phyloP scores from a whole-genome alignment of 108 stramenopile species.

The Nitzschia sp. region DNA sequence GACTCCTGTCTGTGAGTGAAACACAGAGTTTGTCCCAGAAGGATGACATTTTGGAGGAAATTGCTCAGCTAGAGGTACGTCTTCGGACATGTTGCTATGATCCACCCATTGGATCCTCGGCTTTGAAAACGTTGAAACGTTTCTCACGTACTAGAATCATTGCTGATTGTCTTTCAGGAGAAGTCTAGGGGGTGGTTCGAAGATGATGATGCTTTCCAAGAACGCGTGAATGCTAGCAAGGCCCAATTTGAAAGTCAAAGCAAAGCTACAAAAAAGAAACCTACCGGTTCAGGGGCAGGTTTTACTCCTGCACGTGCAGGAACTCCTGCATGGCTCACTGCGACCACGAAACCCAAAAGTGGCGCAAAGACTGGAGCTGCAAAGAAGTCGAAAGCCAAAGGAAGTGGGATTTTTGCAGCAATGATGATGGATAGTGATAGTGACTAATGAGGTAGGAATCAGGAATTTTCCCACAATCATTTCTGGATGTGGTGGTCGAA shows the following conservation, averaged over 20 bases:
- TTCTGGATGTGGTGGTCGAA: too few relatives aligned
- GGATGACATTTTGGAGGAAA: conserved; percentile 72
- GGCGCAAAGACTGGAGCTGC: conserved; percentile 13
- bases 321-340: conserved; percentile 40
- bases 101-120: not conserved
- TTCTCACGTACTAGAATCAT: not conserved
- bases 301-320: conserved; percentile 7
- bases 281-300: conserved; percentile 12
- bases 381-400: conserved; percentile 29
- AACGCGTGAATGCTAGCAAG: conserved; percentile 54
- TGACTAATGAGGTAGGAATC: conserved; percentile 36
- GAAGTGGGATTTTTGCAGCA: conserved; percentile 76
- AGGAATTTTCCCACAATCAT: too few relatives aligned
- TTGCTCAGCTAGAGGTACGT: conserved; percentile 53
- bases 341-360: conserved; percentile 10
- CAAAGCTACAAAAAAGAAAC: conserved; percentile 30
- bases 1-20: conserved; percentile 70
- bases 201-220: conserved; percentile 68
- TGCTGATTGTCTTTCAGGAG: conserved; percentile 11
- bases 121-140: not conserved
- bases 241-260: conserved; percentile 16
- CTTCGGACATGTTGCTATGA: not conserved
- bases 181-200: conserved; percentile 78
- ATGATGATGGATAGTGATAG: conserved; percentile 89
- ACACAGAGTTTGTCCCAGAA: conserved; percentile 65